Evolutionary conservation across 2,329 filamentous ascomycete genomes (phyloP), one percentile per base, ranked within the genome.

Genomic region (Clonostachys rhizophaga): DNA sequence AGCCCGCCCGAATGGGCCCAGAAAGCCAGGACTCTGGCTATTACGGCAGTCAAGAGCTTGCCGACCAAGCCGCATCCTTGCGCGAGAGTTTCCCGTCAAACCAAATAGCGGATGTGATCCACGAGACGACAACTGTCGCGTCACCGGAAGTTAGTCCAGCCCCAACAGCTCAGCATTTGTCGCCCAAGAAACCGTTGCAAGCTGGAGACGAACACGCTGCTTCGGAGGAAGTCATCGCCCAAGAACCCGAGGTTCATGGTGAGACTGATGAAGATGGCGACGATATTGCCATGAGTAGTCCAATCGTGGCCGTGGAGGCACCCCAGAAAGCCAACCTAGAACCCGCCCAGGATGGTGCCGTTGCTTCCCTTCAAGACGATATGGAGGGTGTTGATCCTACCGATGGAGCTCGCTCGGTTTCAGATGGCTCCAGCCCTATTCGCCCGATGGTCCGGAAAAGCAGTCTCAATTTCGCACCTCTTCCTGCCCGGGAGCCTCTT

Each of bases 381-480:
- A 18, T n/a, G 16, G 24, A 30, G 42, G 24, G 16, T 30, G 16
- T 14, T 43, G 24, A 13, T 17, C 18, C 49, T 3, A 49, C 47
- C 42, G 76, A 79, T 37, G 79, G 79, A 50, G 67, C 68, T 18
- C 71, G 75, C 50, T 86, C 84, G 4, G 78, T 79, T 14, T 88
- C 86, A 3, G 85, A 89, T 43, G 76, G 72, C 1, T 89, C 87
- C 1, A 91, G 86, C 55, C 88, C 88, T 0, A 82, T 87, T 43
- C 79, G 89, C 54, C 86, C 87, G 3, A 74, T 89, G 33, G 79
- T 95, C 54, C 85, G 92, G 50, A 97, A 97, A 74, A 96, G 91
- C 67, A 97, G 92, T 63, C 77, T 99, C 50, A 95, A 88, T 49
- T 97, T 99, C 68, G 90, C 94, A 36, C 90, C 94, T 16, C 75